Percentiles rank a stretch among this genome's conserved stretches.
Evolutionary conservation across 2,329 filamentous ascomycete species (phyloP).

Genomic region (Paraphaeosphaeria minitans): DNA sequence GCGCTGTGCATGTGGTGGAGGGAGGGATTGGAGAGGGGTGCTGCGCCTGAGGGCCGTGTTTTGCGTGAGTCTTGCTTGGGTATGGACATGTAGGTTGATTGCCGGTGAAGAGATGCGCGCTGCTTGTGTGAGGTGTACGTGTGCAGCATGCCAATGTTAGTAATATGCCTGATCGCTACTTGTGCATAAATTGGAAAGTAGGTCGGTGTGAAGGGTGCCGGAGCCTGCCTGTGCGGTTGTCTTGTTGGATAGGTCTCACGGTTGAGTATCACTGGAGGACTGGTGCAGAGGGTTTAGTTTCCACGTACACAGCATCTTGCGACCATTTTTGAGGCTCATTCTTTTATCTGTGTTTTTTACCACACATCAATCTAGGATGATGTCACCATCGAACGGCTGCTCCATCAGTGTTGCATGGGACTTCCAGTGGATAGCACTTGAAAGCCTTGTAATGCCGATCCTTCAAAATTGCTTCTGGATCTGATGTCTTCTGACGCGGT

Average conservation of each 20-base stretch:
- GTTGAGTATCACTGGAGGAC: neutral
- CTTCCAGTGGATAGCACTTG: neutral
- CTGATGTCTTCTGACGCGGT: neutral
- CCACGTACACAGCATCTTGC: neutral
- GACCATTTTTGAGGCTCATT: neutral
- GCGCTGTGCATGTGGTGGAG: conserved; percentile 1
- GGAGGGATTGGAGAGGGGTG: neutral
- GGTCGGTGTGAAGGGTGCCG: neutral
- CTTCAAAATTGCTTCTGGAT: neutral
- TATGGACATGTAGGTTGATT: neutral
- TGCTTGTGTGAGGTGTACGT: neutral
- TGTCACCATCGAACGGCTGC: neutral
- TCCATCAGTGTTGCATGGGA: neutral
- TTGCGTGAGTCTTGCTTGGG: neutral
- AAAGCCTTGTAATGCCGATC: neutral
- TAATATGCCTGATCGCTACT: neutral
- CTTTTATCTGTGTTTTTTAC: neutral
- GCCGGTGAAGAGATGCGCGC: neutral
- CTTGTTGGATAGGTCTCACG: neutral
- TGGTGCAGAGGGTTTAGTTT: neutral
- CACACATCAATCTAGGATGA: neutral
- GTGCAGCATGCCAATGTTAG: neutral
- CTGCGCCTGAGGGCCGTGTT: neutral
- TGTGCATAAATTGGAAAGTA: neutral
- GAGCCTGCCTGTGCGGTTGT: neutral